A percentile compares a stretch with the other conserved stretches of the same genome.
These are phyloP conservation scores for Bolboschoenoplectus hybrid DNA, from an alignment of 202 grass and related monocot species.

Conservation along the genomic window DNA sequence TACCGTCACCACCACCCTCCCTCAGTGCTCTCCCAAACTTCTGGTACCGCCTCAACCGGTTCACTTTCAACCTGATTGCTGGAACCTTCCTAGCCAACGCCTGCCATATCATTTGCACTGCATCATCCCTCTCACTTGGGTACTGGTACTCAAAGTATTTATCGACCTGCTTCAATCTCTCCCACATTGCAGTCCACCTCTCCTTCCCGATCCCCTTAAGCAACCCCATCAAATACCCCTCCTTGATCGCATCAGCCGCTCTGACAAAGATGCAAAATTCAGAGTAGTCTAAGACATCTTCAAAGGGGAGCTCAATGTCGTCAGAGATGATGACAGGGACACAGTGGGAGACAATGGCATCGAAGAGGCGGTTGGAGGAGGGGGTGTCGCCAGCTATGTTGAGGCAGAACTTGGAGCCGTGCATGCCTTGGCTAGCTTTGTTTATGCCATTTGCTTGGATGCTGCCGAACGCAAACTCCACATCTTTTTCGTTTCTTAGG, in stretches of 20 bases:
- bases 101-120: constrained; percentile 95
- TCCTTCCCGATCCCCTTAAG: constrained; percentile 64
- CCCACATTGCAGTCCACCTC: constrained; percentile 79
- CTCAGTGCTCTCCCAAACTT: constrained; percentile 48
- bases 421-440: constrained; percentile 80
- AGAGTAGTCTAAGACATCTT: constrained; percentile 82
- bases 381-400: constrained; percentile 88
- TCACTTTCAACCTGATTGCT: constrained; percentile 56
- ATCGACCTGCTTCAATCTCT: constrained; percentile 81
- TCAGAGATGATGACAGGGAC: constrained; percentile 84
- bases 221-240: constrained; percentile 70
- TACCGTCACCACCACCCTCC: constrained; percentile 30
- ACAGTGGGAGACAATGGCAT: constrained; percentile 74
- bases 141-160: constrained; percentile 68
- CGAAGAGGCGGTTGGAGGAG: constrained; percentile 82
- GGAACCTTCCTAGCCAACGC: constrained; percentile 79
- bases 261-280: constrained; percentile 84
- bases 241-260: constrained; percentile 66
- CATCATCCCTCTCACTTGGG: constrained; percentile 70
- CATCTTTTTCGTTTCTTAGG: constrained; percentile 68
- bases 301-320: constrained; percentile 84
- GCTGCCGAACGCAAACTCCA: constrained; percentile 73
- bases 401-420: constrained; percentile 73
- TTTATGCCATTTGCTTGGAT: constrained; percentile 74
- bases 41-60: constrained; percentile 68